Conservation (phyloP, 768 basidiomycete species). For the Kockovaella imperatae region DNA sequence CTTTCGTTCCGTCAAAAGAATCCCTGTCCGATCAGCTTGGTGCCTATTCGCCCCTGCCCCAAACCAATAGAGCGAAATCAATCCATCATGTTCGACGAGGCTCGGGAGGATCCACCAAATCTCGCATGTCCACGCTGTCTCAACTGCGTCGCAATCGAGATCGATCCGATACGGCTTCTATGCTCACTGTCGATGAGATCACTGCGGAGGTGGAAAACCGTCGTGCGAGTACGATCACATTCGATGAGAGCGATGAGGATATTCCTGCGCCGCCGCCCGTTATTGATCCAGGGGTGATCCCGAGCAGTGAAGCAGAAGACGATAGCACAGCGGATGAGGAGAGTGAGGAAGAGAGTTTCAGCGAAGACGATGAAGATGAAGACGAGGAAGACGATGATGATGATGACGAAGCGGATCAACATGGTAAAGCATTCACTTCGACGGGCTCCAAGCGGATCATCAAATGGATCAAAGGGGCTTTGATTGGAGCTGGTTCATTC, state of each 20-base stretch:
- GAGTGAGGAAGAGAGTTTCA: conserved; percentile 18
- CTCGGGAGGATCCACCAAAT: conserved; percentile 39
- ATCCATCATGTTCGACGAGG: conserved; percentile 31
- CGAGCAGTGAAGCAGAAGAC: conserved; percentile 18
- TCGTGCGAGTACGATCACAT: conserved; percentile 51
- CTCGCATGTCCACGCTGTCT: conserved; percentile 56
- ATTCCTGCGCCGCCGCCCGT: conserved; percentile 9
- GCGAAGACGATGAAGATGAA: conserved; percentile 46
- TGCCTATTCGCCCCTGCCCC: conserved; percentile 36
- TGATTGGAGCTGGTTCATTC: conserved; percentile 90
- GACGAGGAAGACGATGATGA: conserved; percentile 21
- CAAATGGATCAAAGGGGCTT: conserved; percentile 95
- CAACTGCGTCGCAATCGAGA: conserved; percentile 50
- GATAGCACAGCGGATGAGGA: conserved; percentile 24
- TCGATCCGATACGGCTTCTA: conserved; percentile 75
- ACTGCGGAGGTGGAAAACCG: conserved; percentile 79
- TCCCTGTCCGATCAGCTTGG: conserved; percentile 67
- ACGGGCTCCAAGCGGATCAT: conserved; percentile 55
- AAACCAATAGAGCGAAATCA: conserved; percentile 49
- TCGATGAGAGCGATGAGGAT: conserved; percentile 53
- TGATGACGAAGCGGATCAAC: conserved; percentile 31
- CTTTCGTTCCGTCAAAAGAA: conserved; percentile 50
- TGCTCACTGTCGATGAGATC: conserved; percentile 95
- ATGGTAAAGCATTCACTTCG: conserved; percentile 52
- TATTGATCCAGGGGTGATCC: background rate